Evolutionary conservation across 2,329 filamentous ascomycete species (phyloP).

Genomic region (Aureobasidium melanogenum): DNA sequence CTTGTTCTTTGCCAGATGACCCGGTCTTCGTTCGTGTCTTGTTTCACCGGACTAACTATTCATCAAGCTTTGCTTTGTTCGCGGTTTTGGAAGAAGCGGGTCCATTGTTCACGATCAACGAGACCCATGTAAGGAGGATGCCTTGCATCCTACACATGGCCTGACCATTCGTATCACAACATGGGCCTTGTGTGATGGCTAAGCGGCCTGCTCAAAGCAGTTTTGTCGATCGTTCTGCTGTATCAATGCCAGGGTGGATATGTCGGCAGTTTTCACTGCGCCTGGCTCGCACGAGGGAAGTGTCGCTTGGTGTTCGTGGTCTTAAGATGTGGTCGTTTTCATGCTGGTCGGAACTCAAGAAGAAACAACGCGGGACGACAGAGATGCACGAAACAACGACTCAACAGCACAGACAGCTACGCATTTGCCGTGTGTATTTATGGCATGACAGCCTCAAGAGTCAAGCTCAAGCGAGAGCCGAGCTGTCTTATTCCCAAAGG

Average conservation of each 20-base stretch:
- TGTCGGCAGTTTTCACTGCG: background rate
- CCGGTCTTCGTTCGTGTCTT: background rate
- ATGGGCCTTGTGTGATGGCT: background rate
- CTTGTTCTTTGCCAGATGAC: background rate
- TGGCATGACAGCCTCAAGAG: background rate
- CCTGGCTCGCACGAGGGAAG: background rate
- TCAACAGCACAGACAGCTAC: background rate
- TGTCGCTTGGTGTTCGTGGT: background rate
- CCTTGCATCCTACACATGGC: background rate
- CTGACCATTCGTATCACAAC: background rate
- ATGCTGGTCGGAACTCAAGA: background rate
- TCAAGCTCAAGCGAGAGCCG: background rate
- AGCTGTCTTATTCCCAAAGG: background rate
- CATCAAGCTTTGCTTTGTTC: background rate
- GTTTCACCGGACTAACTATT: background rate
- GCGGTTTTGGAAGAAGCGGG: background rate
- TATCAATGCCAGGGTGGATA: background rate
- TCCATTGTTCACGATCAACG: background rate
- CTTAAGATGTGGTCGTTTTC: background rate
- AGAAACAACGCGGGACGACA: background rate
- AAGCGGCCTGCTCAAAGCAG: background rate
- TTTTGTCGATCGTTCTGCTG: background rate
- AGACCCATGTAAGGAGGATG: background rate
- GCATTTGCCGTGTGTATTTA: background rate
- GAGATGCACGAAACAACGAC: background rate